These are phyloP conservation scores for Aureobasidium uvarum DNA, from an alignment of 2,329 filamentous ascomycete genomes.

Conservation along the genomic window DNA sequence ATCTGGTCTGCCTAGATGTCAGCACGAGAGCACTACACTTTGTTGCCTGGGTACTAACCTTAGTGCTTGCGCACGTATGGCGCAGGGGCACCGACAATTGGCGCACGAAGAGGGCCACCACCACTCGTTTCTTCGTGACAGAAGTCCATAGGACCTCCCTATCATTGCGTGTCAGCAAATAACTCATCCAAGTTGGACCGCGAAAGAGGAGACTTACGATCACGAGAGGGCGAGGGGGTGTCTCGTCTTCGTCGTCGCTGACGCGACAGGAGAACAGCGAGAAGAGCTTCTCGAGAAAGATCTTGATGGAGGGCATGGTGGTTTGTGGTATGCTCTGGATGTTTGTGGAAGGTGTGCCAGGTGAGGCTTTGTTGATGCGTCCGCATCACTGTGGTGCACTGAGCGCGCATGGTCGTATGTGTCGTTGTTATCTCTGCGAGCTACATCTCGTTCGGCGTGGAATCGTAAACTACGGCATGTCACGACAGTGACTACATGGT, in stretches of 20 bases:
- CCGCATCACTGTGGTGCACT: neutral
- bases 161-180: neutral
- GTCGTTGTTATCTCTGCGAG: neutral
- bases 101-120: neutral
- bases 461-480: neutral
- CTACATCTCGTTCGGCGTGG: neutral
- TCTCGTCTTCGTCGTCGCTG: neutral
- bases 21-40: neutral
- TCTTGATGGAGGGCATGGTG: neutral
- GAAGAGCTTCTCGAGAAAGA: neutral
- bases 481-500: no score
- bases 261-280: neutral
- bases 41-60: neutral
- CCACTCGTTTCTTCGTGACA: neutral
- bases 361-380: neutral
- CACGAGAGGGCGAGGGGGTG: neutral
- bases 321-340: neutral
- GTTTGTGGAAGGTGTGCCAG: neutral
- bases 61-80: neutral
- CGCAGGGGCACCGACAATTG: neutral
- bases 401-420: neutral
- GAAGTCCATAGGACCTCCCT: conserved; percentile 4
- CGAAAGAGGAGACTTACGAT: neutral
- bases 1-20: neutral
- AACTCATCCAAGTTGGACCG: no score